phyloP scores from a whole-genome alignment of 2,329 filamentous ascomycete genomes.

The Thermochaetoides dissita region DNA sequence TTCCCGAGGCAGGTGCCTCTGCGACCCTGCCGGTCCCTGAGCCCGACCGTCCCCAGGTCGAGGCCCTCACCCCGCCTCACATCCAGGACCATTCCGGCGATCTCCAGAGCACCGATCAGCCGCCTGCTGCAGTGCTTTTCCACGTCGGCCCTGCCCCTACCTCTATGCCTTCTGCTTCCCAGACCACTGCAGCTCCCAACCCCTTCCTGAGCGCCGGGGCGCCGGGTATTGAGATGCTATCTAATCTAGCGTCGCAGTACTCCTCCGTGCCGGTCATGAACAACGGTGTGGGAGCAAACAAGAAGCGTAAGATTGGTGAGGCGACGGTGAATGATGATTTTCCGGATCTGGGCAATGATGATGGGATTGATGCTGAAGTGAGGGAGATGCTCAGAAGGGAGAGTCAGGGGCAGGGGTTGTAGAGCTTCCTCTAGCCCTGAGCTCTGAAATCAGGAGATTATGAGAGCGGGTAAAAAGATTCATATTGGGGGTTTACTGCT shows the following conservation, averaged over 20 bases:
- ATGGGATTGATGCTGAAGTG: slow-evolving; percentile 43
- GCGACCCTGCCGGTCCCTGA: slow-evolving; percentile 36
- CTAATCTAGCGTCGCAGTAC: slow-evolving; percentile 28
- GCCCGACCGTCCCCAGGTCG: slow-evolving; percentile 63
- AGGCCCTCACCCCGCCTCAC: slow-evolving; percentile 69
- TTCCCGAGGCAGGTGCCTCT: slow-evolving; percentile 31
- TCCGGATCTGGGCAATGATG: slow-evolving; percentile 38
- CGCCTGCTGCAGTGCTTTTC: slow-evolving; percentile 9
- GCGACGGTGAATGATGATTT: slow-evolving; percentile 27
- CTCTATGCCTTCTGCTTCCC: slow-evolving; percentile 1
- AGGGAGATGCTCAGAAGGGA: slow-evolving; percentile 39
- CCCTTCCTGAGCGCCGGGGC: slow-evolving; percentile 14
- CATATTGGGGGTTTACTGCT: too few species aligned
- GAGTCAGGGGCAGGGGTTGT: slow-evolving; percentile 12
- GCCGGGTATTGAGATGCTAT: slow-evolving; percentile 27
- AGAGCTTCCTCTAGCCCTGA: too few species aligned
- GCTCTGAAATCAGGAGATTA: too few species aligned
- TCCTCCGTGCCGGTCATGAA: slow-evolving; percentile 31
- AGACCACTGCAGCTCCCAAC: slow-evolving; percentile 5
- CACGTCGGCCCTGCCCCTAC: slow-evolving; percentile 13
- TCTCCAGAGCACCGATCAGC: slow-evolving; percentile 11
- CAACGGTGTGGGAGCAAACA: slow-evolving; percentile 25
- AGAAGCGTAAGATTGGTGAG: slow-evolving; percentile 40
- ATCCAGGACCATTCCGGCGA: slow-evolving; percentile 28
- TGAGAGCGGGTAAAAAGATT: too few species aligned